These are phyloP conservation scores for Penicillium hesseltinei DNA, from an alignment of 2,329 filamentous ascomycete genomes.

Conservation along the genomic window DNA sequence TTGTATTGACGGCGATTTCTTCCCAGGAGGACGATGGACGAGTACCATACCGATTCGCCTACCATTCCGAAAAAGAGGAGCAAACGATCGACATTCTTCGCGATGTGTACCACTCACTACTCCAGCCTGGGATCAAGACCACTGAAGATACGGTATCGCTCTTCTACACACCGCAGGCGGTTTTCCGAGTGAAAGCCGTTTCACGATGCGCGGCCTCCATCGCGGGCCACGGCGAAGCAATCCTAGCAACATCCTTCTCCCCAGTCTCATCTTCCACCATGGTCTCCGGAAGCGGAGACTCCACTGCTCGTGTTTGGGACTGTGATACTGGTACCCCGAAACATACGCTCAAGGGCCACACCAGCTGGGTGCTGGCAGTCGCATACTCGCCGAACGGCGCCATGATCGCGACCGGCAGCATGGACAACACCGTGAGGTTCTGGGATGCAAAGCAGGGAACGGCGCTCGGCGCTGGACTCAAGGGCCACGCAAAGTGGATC, in stretches of 20 bases:
- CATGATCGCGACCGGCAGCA: conserved; percentile 81
- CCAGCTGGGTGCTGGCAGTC: conserved; percentile 84
- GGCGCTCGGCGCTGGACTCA: conserved; percentile 67
- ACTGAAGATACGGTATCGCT: conserved; percentile 63
- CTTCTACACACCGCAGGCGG: conserved; percentile 76
- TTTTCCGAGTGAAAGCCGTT: conserved; percentile 90
- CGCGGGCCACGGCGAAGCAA: conserved; percentile 86
- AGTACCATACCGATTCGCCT: conserved; percentile 66
- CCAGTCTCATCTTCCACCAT: conserved; percentile 72
- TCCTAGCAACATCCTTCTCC: conserved; percentile 81
- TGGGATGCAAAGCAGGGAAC: conserved; percentile 85
- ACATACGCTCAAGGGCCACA: conserved; percentile 81
- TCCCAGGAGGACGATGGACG: conserved; percentile 57
- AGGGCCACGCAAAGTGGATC: conserved; percentile 86
- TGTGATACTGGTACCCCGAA: conserved; percentile 88
- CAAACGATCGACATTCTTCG: conserved; percentile 47
- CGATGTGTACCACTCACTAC: conserved; percentile 52
- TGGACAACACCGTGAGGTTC: conserved; percentile 86
- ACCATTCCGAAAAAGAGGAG: conserved; percentile 45
- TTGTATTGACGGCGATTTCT: conserved; percentile 3
- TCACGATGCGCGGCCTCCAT: conserved; percentile 86
- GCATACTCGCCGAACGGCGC: conserved; percentile 82
- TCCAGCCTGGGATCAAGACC: conserved; percentile 51
- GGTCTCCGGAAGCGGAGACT: conserved; percentile 87
- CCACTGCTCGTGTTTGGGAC: conserved; percentile 90